Evolutionary conservation across 805 yeast genomes (phyloP), one percentile per base, ranked within the genome.

Genomic region (Huiozyma naganishii): DNA sequence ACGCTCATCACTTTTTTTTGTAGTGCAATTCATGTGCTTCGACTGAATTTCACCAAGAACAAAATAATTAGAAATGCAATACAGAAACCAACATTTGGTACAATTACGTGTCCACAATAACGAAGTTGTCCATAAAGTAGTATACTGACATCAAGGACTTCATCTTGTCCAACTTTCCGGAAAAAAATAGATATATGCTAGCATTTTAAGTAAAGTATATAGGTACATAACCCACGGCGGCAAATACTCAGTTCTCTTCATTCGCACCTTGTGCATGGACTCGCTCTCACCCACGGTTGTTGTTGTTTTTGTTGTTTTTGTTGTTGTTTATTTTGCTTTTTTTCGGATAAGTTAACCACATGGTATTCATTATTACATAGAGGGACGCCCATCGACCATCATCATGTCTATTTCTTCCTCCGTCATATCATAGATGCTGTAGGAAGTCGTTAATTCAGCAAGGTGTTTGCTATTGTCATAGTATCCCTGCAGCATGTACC

Each of bases 401-500:
- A 45, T 39, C 49, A 48, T 47, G n/a, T 48, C 53, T 8, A 45
- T 39, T 45, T 53, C 59, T 34, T 53, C 59, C 23, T 49, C 49
- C 9, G 57, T 52, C 37, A 48, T 10, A 42, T 54, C 59, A 37
- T 55, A 55, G 28, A 55, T 45, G 30, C 50, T 46, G 40, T 52
- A 52, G 41, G 54, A 55, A 7, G 35, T n/a, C 11, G 38, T n/a
- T 7, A 27, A 29, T 11, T 30, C 23, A 13, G 7, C 30, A n/a
- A 10, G 45, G 23, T 29, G 41, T 32, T 33, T 37, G 13, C 41
- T 37, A 28, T 28, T 34, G 33, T 30, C 33, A 30, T 30, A 30
- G 40, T 54, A 58, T 2, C 62, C 62, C 28, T 47, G 52, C 8
- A 51, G 37, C 61, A 58, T 58, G 42, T 58, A 58, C 29, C 55